These are phyloP conservation scores for Pugionium cornutum DNA, from an alignment of 345 rosid species.

Conservation along the genomic window DNA sequence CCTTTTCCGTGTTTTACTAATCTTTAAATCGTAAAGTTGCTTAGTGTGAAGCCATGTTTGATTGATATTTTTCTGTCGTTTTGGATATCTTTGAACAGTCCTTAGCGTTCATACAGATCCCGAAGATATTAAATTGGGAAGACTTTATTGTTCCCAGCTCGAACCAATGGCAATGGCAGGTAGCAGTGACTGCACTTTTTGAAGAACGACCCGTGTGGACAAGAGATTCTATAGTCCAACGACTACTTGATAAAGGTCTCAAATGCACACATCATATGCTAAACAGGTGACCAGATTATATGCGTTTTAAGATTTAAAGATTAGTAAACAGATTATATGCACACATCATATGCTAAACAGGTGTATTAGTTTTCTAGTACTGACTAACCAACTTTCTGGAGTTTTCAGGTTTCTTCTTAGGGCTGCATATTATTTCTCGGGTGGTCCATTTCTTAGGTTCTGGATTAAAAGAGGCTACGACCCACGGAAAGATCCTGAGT, in stretches of 20 bases:
- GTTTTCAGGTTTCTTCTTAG: conserved; percentile 66
- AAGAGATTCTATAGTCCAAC: conserved; percentile 66
- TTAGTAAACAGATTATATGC: background rate
- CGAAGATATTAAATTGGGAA: conserved; percentile 77
- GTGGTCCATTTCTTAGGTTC: conserved; percentile 86
- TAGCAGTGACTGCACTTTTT: conserved; percentile 72
- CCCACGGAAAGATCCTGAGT: conserved; percentile 92
- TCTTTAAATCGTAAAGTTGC: conserved; percentile 9
- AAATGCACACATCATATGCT: conserved; percentile 59
- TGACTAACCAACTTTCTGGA: conserved; percentile 5
- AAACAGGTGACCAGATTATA: conserved; percentile 55
- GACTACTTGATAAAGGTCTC: conserved; percentile 64
- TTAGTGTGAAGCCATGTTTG: conserved; percentile 13
- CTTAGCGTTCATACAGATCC: conserved; percentile 84
- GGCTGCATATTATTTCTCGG: conserved; percentile 85
- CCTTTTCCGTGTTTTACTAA: conserved; percentile 47
- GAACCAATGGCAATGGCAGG: conserved; percentile 73
- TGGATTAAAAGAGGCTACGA: conserved; percentile 98
- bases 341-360: conserved; percentile 56
- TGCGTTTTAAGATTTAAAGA: too few relatives aligned
- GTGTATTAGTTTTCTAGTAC: background rate
- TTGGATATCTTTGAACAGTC: conserved; percentile 27
- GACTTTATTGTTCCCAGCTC: conserved; percentile 52
- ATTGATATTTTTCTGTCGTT: conserved; percentile 6
- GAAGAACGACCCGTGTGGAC: conserved; percentile 91